These are phyloP conservation scores for Solanum etuberosum DNA, from an alignment of 257 asterid genomes.

Conservation along the genomic window DNA sequence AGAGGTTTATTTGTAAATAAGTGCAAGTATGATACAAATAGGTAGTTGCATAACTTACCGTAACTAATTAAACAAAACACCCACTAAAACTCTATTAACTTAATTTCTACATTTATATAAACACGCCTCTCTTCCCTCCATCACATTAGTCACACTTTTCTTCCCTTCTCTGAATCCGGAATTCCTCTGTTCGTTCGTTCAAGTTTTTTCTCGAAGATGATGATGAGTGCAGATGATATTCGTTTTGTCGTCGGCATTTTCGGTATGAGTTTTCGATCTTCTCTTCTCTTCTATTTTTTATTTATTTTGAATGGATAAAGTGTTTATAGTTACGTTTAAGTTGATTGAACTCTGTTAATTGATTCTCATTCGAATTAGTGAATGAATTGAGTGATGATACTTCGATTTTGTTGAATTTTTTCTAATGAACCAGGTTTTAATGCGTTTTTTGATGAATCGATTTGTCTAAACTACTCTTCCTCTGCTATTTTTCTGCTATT, in stretches of 20 bases:
- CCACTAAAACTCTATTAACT: background rate
- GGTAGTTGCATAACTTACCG: background rate
- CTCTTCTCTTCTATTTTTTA: background rate
- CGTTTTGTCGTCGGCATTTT: constrained; percentile 1
- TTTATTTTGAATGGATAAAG: background rate
- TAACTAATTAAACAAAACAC: background rate
- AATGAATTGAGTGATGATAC: background rate
- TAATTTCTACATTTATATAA: background rate
- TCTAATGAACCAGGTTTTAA: background rate
- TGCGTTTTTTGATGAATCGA: background rate
- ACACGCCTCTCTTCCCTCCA: background rate
- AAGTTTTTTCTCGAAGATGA: background rate
- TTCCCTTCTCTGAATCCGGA: background rate
- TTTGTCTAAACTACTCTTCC: background rate
- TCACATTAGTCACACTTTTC: background rate
- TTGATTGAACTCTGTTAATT: background rate
- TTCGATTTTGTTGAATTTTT: background rate
- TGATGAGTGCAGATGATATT: background rate
- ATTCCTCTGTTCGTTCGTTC: background rate
- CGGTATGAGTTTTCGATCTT: background rate
- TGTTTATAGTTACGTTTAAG: background rate
- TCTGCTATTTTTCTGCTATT: background rate
- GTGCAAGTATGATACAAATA: background rate
- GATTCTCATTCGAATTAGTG: background rate
- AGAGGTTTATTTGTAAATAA: too few relatives aligned